These are phyloP conservation scores for Myriosclerotinia duriaeana DNA, from an alignment of 2,329 filamentous ascomycete genomes.

Conservation along the genomic window DNA sequence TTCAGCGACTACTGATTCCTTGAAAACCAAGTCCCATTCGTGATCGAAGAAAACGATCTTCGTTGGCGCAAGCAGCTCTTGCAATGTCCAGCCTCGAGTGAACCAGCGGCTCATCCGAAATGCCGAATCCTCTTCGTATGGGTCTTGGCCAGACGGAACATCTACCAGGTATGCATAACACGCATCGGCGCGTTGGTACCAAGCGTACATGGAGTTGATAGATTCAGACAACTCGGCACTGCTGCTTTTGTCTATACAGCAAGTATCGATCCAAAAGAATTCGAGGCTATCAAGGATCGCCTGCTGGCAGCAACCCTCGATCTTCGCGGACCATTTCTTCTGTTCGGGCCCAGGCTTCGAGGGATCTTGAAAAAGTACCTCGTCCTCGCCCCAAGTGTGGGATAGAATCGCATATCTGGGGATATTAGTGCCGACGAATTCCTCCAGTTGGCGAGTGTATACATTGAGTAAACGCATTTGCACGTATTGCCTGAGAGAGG, in stretches of 20 bases:
- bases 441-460: not conserved
- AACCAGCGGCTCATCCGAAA: constrained; percentile 20
- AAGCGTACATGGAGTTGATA: constrained; percentile 27
- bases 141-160: constrained; percentile 1
- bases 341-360: not conserved
- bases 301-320: not conserved
- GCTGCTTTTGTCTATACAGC: constrained; percentile 29
- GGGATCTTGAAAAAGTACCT: constrained; percentile 6
- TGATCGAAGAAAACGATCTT: constrained; percentile 6
- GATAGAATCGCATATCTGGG: constrained; percentile 13
- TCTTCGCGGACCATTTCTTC: constrained; percentile 7
- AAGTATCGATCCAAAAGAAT: constrained; percentile 27
- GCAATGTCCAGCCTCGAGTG: constrained; percentile 19
- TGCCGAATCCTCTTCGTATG: not conserved
- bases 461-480: constrained; percentile 16
- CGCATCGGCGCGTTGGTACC: constrained; percentile 23
- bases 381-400: constrained; percentile 6
- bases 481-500: not conserved
- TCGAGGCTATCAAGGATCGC: not conserved
- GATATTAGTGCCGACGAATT: not conserved
- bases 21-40: constrained; percentile 1
- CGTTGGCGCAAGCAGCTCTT: constrained; percentile 18
- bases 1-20: not conserved
- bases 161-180: constrained; percentile 29
- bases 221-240: constrained; percentile 24